Evolutionary conservation across 2,329 filamentous ascomycete species (phyloP), one percentile per base, ranked within the genome.

Genomic region (Botryotinia globosa): DNA sequence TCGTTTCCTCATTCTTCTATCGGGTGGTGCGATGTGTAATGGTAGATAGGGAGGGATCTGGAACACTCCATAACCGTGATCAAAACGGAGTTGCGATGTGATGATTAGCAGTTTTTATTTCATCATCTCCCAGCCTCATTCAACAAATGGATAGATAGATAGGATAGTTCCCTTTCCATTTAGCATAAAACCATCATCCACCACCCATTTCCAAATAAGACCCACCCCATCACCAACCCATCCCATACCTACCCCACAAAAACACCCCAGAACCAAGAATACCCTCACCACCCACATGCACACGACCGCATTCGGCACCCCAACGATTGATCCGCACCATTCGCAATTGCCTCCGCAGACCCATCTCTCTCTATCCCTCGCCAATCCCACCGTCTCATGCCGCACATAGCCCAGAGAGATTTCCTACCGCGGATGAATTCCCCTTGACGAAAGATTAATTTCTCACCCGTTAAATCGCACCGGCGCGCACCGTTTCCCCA

Each of bases 401-500:
- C 48, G 10, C 62, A 65, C 42, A 48, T 48, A 16, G 42, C 42
- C 29, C 10, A 65, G 45, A 32, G 34, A 48, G 22, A 8, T 65
- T 48, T 20, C 62, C 42, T 25, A 34, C 62, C 32, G 45, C 64
- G 64, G 64, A 10, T 66, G 16, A 66, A 66, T 39, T 8, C 18
- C 12, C 45, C 45, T 20, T 39, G 34, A 3, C 39, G 48, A 29
- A 66, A n/a, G 3, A 8, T 56, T 56, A 29, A 29, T n/a, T n/a
- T 14, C 22, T 14, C n/a, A 37, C 32, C 45, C 22, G 20, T 42
- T 51, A 12, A 20, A 51, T 39, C 64, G 29, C 22, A 54, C 25
- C 64, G 64, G 45, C 64, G 32, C 44, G 22, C 64, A 14, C 64
- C 45, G 64, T 54, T 54, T 45, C n/a, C 37, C n/a, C 18, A 65